Conservation (phyloP, 179 eudicot species). For the Corrigiola litoralis region DNA sequence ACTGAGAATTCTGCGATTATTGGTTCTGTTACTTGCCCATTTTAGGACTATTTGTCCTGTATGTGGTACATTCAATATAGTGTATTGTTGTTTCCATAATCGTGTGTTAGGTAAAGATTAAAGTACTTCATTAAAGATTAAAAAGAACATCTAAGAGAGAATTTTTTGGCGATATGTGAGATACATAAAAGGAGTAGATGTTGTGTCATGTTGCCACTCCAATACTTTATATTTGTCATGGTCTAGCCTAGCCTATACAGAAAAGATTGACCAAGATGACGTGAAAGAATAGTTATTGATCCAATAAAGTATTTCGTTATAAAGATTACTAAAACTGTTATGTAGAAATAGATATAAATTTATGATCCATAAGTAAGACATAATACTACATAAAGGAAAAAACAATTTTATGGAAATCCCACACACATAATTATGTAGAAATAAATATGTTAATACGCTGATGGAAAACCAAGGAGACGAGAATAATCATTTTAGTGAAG, state of each 20-base stretch:
- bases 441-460: too few relatives aligned
- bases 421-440: too few relatives aligned
- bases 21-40: slow-evolving; percentile 1
- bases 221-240: neutral
- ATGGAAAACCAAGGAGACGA: too few relatives aligned
- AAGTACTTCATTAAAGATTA: neutral
- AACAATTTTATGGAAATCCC: too few relatives aligned
- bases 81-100: neutral
- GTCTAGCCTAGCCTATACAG: neutral
- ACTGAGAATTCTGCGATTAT: neutral
- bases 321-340: too few relatives aligned
- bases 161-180: slow-evolving; percentile 15
- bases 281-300: too few relatives aligned
- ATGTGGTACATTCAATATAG: neutral
- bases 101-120: slow-evolving; percentile 8
- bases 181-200: neutral
- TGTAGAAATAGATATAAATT: too few relatives aligned
- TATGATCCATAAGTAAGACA: too few relatives aligned
- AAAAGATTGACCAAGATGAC: too few relatives aligned
- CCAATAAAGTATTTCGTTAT: too few relatives aligned
- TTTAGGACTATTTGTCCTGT: slow-evolving; percentile 18
- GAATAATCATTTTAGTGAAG: too few relatives aligned
- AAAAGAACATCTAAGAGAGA: neutral
- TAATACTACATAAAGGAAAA: too few relatives aligned
- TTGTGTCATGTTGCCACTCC: neutral